These are phyloP conservation scores for Quaeritorhiza haematococci DNA, from an alignment of 371 early-diverging fungal species.

Conservation along the genomic window DNA sequence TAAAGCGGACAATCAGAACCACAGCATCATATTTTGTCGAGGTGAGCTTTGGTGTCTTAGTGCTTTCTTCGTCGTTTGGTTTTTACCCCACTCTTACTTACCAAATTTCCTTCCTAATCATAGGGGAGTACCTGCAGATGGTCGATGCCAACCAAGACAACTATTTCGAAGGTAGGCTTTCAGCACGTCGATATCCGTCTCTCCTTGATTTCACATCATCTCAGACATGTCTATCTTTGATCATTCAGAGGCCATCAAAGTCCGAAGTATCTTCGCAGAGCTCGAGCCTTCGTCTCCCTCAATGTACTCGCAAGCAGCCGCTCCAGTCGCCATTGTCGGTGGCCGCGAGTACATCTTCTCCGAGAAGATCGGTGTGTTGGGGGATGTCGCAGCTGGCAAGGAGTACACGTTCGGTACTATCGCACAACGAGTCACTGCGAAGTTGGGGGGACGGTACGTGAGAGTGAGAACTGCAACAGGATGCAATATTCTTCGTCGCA, in stretches of 20 bases:
- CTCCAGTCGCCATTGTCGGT: slow-evolving; percentile 85
- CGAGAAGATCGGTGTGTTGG: slow-evolving; percentile 80
- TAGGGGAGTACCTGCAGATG: slow-evolving; percentile 37
- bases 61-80: background rate
- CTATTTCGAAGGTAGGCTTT: slow-evolving; percentile 45
- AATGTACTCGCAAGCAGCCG: too few relatives aligned
- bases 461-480: too few relatives aligned
- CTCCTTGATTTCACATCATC: background rate
- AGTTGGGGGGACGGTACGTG: slow-evolving; percentile 67
- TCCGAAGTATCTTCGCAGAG: slow-evolving; percentile 79
- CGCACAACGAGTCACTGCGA: slow-evolving; percentile 82
- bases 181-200: background rate
- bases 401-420: slow-evolving; percentile 87
- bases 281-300: too few relatives aligned
- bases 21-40: slow-evolving; percentile 76
- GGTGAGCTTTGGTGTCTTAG: slow-evolving; percentile 71
- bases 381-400: slow-evolving; percentile 88
- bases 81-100: too few relatives aligned
- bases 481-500: too few relatives aligned
- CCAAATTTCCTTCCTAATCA: too few relatives aligned
- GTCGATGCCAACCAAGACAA: slow-evolving; percentile 92
- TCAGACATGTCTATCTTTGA: too few relatives aligned
- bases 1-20: slow-evolving; percentile 88
- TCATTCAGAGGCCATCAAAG: slow-evolving; percentile 71
- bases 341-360: slow-evolving; percentile 83